Evolutionary conservation across 805 yeast genomes (phyloP).

Genomic region (Candida fluviatilis): DNA sequence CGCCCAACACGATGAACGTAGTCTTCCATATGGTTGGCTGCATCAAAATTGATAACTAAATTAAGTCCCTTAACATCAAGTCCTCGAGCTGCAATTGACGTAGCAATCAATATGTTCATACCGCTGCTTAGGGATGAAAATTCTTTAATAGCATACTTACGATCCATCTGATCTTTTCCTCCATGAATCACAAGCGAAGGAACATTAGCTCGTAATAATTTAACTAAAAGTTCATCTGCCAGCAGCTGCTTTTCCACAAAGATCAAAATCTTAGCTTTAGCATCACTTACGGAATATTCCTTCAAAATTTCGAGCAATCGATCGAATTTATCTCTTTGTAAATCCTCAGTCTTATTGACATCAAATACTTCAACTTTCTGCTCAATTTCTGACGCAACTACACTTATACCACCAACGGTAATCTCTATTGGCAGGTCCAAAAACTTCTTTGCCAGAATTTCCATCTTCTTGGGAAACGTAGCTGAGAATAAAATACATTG

Average conservation of each 20-base stretch:
- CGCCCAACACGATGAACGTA: slow-evolving; percentile 95
- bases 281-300: slow-evolving; percentile 25
- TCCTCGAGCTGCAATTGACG: slow-evolving; percentile 94
- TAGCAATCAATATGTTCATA: slow-evolving; percentile 71
- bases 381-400: slow-evolving; percentile 74
- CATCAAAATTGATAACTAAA: slow-evolving; percentile 67
- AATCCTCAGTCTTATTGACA: slow-evolving; percentile 36
- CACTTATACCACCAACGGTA: slow-evolving; percentile 72
- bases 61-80: slow-evolving; percentile 84
- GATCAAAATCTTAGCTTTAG: slow-evolving; percentile 55
- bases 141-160: slow-evolving; percentile 68
- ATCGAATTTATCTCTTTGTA: slow-evolving; percentile 50
- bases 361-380: slow-evolving; percentile 66
- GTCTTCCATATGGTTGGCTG: slow-evolving; percentile 89
- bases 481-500: slow-evolving; percentile 93
- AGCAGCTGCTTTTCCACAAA: slow-evolving; percentile 87
- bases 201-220: slow-evolving; percentile 49
- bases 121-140: slow-evolving; percentile 54
- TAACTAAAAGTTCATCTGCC: slow-evolving; percentile 68
- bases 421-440: slow-evolving; percentile 68
- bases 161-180: slow-evolving; percentile 81
- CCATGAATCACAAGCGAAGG: slow-evolving; percentile 79
- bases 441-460: slow-evolving; percentile 63
- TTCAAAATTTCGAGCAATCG: slow-evolving; percentile 55
- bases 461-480: slow-evolving; percentile 82